A percentile compares a stretch with the other conserved stretches of the same genome.
Evolutionary conservation across 768 basidiomycete genomes (phyloP).

Genomic region (Clitopilus hobsonii): DNA sequence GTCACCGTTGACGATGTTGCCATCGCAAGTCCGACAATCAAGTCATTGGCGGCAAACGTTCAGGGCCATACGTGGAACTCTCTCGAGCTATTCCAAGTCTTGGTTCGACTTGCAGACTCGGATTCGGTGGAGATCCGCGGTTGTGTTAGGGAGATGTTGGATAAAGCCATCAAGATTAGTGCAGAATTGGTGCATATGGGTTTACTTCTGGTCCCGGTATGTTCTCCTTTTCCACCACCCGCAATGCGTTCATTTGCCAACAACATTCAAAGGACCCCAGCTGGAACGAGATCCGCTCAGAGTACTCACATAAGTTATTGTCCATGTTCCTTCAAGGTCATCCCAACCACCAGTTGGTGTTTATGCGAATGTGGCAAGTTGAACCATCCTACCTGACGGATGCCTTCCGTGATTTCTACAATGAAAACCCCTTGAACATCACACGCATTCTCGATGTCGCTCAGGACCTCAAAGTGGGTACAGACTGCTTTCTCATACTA

Average conservation of each 20-base stretch:
- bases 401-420: slow-evolving; percentile 89
- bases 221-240: slow-evolving; percentile 35
- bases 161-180: slow-evolving; percentile 89
- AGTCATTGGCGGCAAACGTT: slow-evolving; percentile 83
- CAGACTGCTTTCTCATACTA: no score
- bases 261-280: slow-evolving; percentile 54
- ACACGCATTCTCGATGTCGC: slow-evolving; percentile 93
- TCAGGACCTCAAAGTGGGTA: slow-evolving; percentile 83
- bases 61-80: slow-evolving; percentile 96
- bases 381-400: slow-evolving; percentile 81
- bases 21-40: slow-evolving; percentile 85
- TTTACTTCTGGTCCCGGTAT: slow-evolving; percentile 81
- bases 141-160: slow-evolving; percentile 86
- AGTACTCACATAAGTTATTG: slow-evolving; percentile 81
- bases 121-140: slow-evolving; percentile 67
- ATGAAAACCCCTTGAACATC: slow-evolving; percentile 88
- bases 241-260: slow-evolving; percentile 1
- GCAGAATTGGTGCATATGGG: slow-evolving; percentile 95
- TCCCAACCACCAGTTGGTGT: slow-evolving; percentile 93
- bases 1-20: slow-evolving; percentile 89
- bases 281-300: slow-evolving; percentile 86
- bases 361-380: slow-evolving; percentile 94
- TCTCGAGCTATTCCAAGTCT: slow-evolving; percentile 81
- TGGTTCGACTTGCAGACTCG: slow-evolving; percentile 75
- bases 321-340: slow-evolving; percentile 89